Base-by-base conservation (phyloP, 2,329 filamentous ascomycete species). In the Dothistroma septosporum region DNA sequence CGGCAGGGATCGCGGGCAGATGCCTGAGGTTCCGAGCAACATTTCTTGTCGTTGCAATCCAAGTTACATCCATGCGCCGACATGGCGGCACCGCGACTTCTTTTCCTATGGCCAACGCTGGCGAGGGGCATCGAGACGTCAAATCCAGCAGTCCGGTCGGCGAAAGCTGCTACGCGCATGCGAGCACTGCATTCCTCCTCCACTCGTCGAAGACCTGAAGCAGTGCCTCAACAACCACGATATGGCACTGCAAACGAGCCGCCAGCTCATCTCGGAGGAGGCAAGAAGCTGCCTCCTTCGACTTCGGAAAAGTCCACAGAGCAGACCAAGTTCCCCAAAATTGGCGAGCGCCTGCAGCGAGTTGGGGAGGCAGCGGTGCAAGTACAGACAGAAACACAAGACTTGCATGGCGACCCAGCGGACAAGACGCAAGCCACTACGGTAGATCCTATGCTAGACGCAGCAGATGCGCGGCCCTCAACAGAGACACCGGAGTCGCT, bases 171-270 rank as follows among this genome's bases (percentile, higher is more conserved):
- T 31, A 62, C 65, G 21, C 68, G 67, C 44, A 63, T 67, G n/a
- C 63, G 70, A 59, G 68, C 70, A 35, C 70, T 75, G 33, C 69
- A 75, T 52, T 67, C 75, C 33, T 71, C 73, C 12, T 35, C 72
- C 54, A 70, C 67, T 48, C 70, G 66, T 50, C 72, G 67, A 68
- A 72, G 68, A 61, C 73, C 59, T 61, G 68, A 66, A 61, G 62
- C 57, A 14, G 64, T 65, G 19, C 64, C 66, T 10, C 73, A 78
- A 56, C 61, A 66, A 46, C 61, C 62, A 58, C 76, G 79, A 44
- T 81, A 81, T 71, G 79, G 79, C 28, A 77, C 75, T 14, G 79
- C 79, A 0, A 78, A 80, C 52, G 76, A 80, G 63, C 78, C 78
- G 3, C 73, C 75, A 7, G 73, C 76, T 0, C 74, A 78, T 60